Conservation (phyloP, 768 basidiomycete genomes). For the Amanita subjunquillea region DNA sequence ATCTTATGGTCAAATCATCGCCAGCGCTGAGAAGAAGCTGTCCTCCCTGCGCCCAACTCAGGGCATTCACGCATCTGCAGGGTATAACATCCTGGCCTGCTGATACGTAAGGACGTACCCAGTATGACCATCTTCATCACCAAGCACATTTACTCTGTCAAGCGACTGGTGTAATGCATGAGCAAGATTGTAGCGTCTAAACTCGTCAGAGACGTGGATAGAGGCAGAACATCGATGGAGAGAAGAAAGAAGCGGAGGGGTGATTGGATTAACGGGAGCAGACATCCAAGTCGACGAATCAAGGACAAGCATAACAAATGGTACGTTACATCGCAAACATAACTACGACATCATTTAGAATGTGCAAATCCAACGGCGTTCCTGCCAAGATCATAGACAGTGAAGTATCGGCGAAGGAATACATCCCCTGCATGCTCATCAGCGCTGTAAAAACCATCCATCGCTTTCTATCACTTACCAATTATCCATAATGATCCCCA, state of each 20-base stretch:
- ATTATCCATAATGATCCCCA: constrained; percentile 82
- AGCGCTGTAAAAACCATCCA: neutral
- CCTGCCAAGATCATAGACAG: constrained; percentile 75
- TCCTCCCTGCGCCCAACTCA: constrained; percentile 64
- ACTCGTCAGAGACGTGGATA: neutral
- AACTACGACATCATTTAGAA: constrained; percentile 15
- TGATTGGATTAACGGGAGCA: neutral
- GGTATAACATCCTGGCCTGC: neutral
- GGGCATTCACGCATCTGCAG: constrained; percentile 63
- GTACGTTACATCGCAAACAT: neutral
- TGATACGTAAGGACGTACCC: constrained; percentile 33
- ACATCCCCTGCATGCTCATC: constrained; percentile 49
- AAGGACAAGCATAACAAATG: neutral
- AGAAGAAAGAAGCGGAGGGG: neutral
- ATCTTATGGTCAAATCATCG: constrained; percentile 67
- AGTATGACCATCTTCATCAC: constrained; percentile 54
- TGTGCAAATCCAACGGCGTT: constrained; percentile 80
- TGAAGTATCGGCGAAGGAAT: constrained; percentile 87
- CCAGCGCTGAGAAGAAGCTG: constrained; percentile 59
- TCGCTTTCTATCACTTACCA: constrained; percentile 33
- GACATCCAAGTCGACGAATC: neutral
- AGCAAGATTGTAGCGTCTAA: neutral
- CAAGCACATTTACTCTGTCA: constrained; percentile 70
- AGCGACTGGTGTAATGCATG: constrained; percentile 14
- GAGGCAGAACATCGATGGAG: neutral